A percentile compares a stretch with the other conserved stretches of the same genome.
Conservation (phyloP, 352 stramenopile genomes). For the Saprolegnia diclina region DNA sequence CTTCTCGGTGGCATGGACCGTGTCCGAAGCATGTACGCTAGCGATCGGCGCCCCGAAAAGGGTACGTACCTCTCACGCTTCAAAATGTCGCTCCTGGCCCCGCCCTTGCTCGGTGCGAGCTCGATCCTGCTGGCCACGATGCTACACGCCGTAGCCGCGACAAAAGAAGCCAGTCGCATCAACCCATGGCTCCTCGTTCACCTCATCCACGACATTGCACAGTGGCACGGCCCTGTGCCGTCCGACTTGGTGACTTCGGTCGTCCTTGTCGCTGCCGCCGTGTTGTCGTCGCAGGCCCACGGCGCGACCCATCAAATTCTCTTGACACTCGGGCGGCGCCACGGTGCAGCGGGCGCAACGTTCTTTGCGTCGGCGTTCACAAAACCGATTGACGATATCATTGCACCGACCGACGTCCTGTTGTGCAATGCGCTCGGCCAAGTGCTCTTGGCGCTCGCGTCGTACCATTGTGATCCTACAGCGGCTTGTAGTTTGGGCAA, state of each 20-base stretch:
- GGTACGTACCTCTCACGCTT: constrained; percentile 2
- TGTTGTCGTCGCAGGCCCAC: background rate
- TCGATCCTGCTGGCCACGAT: constrained; percentile 5
- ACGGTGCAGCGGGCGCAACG: background rate
- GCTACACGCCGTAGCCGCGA: background rate
- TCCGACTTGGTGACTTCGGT: background rate
- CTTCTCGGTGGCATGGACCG: background rate
- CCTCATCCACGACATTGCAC: background rate
- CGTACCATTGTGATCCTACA: background rate
- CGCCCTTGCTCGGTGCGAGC: background rate
- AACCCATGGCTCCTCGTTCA: constrained; percentile 15
- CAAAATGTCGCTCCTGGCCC: background rate
- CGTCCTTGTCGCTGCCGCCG: background rate
- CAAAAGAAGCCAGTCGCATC: background rate
- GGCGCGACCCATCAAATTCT: background rate
- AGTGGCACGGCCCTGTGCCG: background rate
- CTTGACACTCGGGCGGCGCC: background rate
- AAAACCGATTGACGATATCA: background rate
- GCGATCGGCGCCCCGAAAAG: background rate
- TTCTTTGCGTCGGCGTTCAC: background rate
- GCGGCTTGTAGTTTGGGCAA: background rate
- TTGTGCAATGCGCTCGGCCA: background rate
- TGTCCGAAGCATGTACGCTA: background rate
- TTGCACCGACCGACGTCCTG: background rate
- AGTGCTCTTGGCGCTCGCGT: background rate